Evolutionary conservation across 2,329 filamentous ascomycete genomes (phyloP).

Genomic region (Fusarium algeriense): DNA sequence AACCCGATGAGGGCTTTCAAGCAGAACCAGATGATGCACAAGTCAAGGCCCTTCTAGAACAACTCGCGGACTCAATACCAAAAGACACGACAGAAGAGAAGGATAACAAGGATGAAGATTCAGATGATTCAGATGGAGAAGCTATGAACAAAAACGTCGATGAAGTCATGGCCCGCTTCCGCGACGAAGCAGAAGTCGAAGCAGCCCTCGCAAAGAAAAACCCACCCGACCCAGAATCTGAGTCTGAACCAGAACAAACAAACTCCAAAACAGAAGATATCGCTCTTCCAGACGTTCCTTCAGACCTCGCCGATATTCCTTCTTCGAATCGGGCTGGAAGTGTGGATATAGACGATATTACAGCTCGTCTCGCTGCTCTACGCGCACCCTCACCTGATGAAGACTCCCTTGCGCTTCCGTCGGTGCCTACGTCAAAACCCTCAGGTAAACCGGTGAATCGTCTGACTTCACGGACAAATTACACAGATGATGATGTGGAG

Average conservation of each 20-base stretch:
- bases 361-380: conserved; percentile 65
- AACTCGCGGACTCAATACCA: conserved; percentile 52
- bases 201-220: conserved; percentile 33
- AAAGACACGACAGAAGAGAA: conserved; percentile 31
- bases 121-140: conserved; percentile 65
- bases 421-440: conserved; percentile 64
- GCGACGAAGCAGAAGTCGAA: conserved; percentile 60
- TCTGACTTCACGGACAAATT: conserved; percentile 57
- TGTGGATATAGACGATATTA: conserved; percentile 58
- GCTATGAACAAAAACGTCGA: conserved; percentile 60
- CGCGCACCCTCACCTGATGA: conserved; percentile 50
- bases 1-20: conserved; percentile 49
- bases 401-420: conserved; percentile 59
- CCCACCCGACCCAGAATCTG: conserved; percentile 15
- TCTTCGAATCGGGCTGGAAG: conserved; percentile 38
- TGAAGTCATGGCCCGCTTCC: conserved; percentile 59
- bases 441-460: conserved; percentile 56
- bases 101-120: conserved; percentile 32
- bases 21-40: conserved; percentile 48
- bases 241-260: conserved; percentile 16
- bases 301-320: conserved; percentile 55
- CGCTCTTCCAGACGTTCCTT: conserved; percentile 62
- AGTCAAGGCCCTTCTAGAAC: conserved; percentile 54
- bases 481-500: conserved; percentile 77
- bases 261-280: conserved; percentile 44